Percentiles rank a stretch among this genome's conserved stretches.
phyloP scores from a whole-genome alignment of 176 grass and related monocot species.

The Panicum miliaceum region DNA sequence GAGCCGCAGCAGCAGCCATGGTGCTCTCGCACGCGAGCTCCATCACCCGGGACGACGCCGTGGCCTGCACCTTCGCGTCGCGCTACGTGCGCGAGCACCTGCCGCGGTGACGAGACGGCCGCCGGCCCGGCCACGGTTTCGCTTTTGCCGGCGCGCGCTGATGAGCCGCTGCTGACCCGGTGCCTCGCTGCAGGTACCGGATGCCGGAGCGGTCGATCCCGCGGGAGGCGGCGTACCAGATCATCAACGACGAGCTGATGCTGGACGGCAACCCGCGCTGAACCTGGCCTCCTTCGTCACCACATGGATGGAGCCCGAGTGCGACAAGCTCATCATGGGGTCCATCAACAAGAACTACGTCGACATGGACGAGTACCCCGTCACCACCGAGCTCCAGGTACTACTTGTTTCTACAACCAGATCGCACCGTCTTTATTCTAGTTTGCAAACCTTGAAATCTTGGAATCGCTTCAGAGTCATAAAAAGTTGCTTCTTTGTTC shows the following conservation, averaged over 20 bases:
- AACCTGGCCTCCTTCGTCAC: conserved; percentile 86
- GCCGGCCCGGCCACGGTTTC: neutral
- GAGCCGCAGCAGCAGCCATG: conserved; percentile 45
- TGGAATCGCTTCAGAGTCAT: neutral
- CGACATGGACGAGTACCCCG: conserved; percentile 89
- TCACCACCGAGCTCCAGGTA: conserved; percentile 83
- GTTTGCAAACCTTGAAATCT: neutral
- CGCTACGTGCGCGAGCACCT: conserved; percentile 58
- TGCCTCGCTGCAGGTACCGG: conserved; percentile 45
- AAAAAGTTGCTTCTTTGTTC: neutral
- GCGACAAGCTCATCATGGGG: conserved; percentile 71
- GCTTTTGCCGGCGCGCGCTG: neutral
- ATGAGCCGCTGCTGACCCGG: neutral
- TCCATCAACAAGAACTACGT: conserved; percentile 74
- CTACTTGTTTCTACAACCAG: neutral
- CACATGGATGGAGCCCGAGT: conserved; percentile 89
- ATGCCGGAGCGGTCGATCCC: conserved; percentile 62
- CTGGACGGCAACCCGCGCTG: conserved; percentile 74
- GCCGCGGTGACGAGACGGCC: conserved; percentile 50
- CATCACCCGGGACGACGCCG: conserved; percentile 11
- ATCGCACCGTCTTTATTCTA: neutral
- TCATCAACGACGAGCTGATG: conserved; percentile 89
- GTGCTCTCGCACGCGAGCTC: conserved; percentile 59
- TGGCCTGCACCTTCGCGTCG: conserved; percentile 67
- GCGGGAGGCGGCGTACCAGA: conserved; percentile 79